Evolutionary conservation across 257 asterid species (phyloP).

Genomic region (Petunia axillaris): DNA sequence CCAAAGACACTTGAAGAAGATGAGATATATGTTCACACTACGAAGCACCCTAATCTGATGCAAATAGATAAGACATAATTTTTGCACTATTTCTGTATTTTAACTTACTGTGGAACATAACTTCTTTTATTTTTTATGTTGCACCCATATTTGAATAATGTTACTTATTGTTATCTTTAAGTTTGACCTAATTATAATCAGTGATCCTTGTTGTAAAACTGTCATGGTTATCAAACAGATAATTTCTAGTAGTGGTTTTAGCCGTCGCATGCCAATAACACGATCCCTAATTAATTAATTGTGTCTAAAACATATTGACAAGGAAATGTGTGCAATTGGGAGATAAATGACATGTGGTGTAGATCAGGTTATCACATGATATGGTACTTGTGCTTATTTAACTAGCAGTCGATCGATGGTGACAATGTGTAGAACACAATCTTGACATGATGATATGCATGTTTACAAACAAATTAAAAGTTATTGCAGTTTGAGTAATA

Average conservation of each 20-base stretch:
- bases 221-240: too few relatives aligned
- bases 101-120: too few relatives aligned
- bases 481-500: not conserved
- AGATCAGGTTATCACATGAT: not conserved
- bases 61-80: too few relatives aligned
- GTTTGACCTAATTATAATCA: too few relatives aligned
- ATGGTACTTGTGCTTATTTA: not conserved
- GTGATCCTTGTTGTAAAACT: too few relatives aligned
- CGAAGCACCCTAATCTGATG: too few relatives aligned
- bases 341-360: not conserved
- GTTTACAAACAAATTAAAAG: not conserved
- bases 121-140: too few relatives aligned
- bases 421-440: slow-evolving; percentile 26
- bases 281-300: not conserved
- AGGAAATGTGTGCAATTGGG: not conserved
- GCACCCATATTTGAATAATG: too few relatives aligned
- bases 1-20: too few relatives aligned
- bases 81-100: too few relatives aligned
- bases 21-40: too few relatives aligned
- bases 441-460: slow-evolving; percentile 20
- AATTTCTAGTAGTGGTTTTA: not conserved
- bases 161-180: too few relatives aligned
- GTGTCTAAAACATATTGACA: not conserved
- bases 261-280: not conserved
- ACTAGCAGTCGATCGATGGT: not conserved